Evolutionary conservation across 306 rosid genomes (phyloP), one percentile per base, ranked within the genome.

Genomic region (Carpinus viminea): DNA sequence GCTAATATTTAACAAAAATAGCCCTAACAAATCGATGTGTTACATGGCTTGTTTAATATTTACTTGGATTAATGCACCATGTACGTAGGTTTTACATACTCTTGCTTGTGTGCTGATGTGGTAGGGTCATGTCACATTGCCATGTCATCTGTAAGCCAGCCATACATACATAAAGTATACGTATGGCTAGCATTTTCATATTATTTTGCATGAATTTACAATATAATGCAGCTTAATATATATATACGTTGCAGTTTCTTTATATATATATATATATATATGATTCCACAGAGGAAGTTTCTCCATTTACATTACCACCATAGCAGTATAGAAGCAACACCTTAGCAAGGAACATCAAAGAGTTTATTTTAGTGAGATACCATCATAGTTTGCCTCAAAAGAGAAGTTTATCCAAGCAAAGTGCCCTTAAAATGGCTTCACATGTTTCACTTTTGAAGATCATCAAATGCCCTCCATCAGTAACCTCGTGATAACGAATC

Each of bases 401-500:
- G 26, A 54, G 5, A 24, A 80, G n/a, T 36, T 82, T 73, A 85
- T 71, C 81, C 76, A 26, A 73, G 78, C 68, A 91, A 20, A 93
- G 93, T 78, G 83, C 84, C 81, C 77, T 84, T 52, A 93, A 7
- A 16, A 90, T 73, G 74, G 86, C 88, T 47, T 87, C 98, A 54
- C 88, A 91, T 4, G n/a, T 24, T 55, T 51, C 20, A 3, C 72
- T 69, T 21, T 79, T 78, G 13, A 72, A 81, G 53, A 91, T 1
- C 7, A 90, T 70, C 0, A 83, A 18, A 81, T 93, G 98, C 12
- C 98, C 98, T 12, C 16, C 85, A 70, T 83, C 82, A 60, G 91
- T 69, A 84, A 93, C 60, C 82, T 91, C 96, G 1, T 93, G 98
- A 80, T 91, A 91, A n/a, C 4, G 88, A 86, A 93, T 87, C 98